Percentiles rank a stretch among this genome's conserved stretches.
Evolutionary conservation across 768 basidiomycete species (phyloP).

Genomic region (Lepiota venenata): DNA sequence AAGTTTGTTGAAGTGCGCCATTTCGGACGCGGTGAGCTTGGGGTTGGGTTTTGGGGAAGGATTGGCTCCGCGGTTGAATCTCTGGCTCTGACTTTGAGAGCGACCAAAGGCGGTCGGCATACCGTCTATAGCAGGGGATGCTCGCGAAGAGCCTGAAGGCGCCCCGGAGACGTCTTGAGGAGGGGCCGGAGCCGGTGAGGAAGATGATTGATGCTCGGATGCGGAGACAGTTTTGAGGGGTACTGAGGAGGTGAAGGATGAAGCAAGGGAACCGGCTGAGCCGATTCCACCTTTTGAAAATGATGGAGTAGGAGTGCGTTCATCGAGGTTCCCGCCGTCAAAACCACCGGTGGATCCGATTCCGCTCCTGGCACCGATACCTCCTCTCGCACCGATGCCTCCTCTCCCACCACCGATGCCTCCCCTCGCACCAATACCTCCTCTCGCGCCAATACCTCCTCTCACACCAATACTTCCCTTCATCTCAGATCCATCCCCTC

Average conservation of each 20-base stretch:
- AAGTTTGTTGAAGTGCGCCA: conserved; percentile 81
- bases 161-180: not conserved
- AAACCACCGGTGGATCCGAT: conserved; percentile 15
- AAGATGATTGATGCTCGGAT: conserved; percentile 12
- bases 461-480: conserved; percentile 25
- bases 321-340: not conserved
- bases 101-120: conserved; percentile 41
- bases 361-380: conserved; percentile 12
- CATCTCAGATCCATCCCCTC: not conserved
- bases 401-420: conserved; percentile 4
- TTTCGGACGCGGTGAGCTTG: conserved; percentile 61
- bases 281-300: conserved; percentile 43
- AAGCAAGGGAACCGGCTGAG: conserved; percentile 18
- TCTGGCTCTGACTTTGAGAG: conserved; percentile 19
- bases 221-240: conserved; percentile 10
- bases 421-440: conserved; percentile 4
- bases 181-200: conserved; percentile 6
- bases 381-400: conserved; percentile 5
- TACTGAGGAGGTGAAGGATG: conserved; percentile 13
- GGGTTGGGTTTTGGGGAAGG: conserved; percentile 43
- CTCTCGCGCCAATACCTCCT: conserved; percentile 12
- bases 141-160: not conserved
- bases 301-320: conserved; percentile 18
- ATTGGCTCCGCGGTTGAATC: conserved; percentile 51
- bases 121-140: conserved; percentile 16